Base-by-base conservation (phyloP, 352 stramenopile genomes). In the Phytophthora podocarpi region DNA sequence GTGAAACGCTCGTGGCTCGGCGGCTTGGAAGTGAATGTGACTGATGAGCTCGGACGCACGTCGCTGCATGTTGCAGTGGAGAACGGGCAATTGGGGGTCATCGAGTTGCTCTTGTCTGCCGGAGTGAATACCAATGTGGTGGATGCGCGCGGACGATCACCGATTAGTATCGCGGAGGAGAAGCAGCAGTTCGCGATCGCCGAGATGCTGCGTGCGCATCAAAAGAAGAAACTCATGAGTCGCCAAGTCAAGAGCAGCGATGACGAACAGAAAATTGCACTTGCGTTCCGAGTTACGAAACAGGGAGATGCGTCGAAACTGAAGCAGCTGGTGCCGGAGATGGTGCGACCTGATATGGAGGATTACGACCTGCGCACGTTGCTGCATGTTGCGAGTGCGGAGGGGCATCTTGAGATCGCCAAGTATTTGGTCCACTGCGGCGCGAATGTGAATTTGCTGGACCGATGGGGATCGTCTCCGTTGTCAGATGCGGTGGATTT, bases 11-110 rank as follows among this genome's bases (percentile, higher is more conserved):
- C 74, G 10, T 94, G 85, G 85, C 74, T 94, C 18, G 67, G 76
- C 13, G 82, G 85, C 0, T 42, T 90, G 24, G 69, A 73, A 37
- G 73, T 94, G n/a, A 75, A 94, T 56, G 65, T 77, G 12, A 68
- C 71, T 4, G 82, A 94, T 63, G 60, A 66, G 0, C 20, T 50
- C 0, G 82, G 85, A 20, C 73, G 81, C 5, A 90, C 85, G 8
- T 85, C 85, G 46, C 71, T 94, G n/a, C 85, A 94, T 49, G 72
- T 92, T 8, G 85, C 85, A 0, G 83, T 92, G 9, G 85, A 93
- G 45, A 87, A 82, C 21, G 72, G 64, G 5, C 82, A 92, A 50
- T 27, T 94, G 6, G 76, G 74, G 6, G 78, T 91, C 34, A 87
- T 94, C 47, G 85, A 94, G 63, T 49, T 94, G 23, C 41, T 94